Percentiles rank a stretch among this genome's conserved stretches.
Evolutionary conservation across 441 rosid genomes (phyloP).

Genomic region (Lepidium campestre): DNA sequence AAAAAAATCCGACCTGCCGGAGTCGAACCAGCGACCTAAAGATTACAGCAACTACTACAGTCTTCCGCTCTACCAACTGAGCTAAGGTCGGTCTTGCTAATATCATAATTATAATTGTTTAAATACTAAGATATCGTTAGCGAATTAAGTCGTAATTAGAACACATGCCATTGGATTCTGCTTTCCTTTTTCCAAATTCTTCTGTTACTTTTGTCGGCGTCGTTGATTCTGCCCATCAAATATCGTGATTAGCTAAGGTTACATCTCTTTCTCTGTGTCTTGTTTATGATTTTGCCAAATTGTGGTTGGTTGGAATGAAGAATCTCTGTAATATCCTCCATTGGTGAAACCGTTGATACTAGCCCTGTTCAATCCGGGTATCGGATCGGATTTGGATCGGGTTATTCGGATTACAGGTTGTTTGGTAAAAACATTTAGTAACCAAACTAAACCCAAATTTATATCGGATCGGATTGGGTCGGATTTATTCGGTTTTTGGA

Average conservation of each 20-base stretch:
- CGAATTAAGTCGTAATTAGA: neutral
- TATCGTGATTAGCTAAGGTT: neutral
- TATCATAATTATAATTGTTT: fast-evolving
- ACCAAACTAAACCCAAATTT: too few relatives aligned
- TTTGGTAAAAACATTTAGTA: too few relatives aligned
- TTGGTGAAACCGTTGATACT: neutral
- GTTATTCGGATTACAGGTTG: too few relatives aligned
- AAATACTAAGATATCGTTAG: fast-evolving
- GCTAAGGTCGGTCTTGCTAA: neutral
- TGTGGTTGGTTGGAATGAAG: neutral
- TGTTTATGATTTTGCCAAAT: neutral
- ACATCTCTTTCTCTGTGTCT: neutral
- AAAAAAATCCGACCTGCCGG: too few relatives aligned
- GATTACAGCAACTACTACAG: slow-evolving; percentile 46
- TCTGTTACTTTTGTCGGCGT: neutral
- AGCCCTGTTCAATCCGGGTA: neutral
- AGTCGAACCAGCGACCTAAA: slow-evolving; percentile 28
- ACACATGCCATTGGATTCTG: neutral
- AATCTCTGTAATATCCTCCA: neutral
- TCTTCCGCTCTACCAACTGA: slow-evolving; percentile 65
- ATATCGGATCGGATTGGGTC: too few relatives aligned
- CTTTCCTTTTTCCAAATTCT: neutral
- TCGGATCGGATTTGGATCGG: too few relatives aligned
- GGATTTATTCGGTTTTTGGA: too few relatives aligned
- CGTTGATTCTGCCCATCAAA: neutral